Percentiles rank a stretch among this genome's conserved stretches.
Conservation (phyloP, 2,329 filamentous ascomycete species). For the Ophiostoma ips region DNA sequence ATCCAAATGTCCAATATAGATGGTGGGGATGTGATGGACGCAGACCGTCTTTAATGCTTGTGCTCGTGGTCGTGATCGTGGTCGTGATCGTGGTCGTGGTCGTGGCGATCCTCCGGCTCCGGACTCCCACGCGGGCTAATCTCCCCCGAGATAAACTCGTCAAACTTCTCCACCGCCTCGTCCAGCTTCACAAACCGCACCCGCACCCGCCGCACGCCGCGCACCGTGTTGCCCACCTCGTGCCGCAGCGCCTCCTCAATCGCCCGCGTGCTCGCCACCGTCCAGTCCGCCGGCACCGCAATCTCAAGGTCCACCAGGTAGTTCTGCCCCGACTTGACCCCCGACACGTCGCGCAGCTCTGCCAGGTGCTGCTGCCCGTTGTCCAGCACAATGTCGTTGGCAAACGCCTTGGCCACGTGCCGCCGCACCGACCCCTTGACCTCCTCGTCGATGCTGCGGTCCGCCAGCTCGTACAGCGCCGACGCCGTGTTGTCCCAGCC, state of each 20-base stretch:
- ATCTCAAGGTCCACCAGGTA: constrained; percentile 86
- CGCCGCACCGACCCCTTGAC: constrained; percentile 58
- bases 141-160: constrained; percentile 64
- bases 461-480: constrained; percentile 78
- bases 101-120: constrained; percentile 42
- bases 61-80: constrained; percentile 15
- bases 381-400: constrained; percentile 20
- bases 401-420: constrained; percentile 46
- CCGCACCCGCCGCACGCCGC: constrained; percentile 70
- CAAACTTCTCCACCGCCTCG: constrained; percentile 40
- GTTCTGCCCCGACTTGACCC: constrained; percentile 92
- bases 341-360: constrained; percentile 65
- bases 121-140: constrained; percentile 42
- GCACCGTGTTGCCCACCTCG: constrained; percentile 59
- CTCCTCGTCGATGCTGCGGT: constrained; percentile 76
- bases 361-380: constrained; percentile 45
- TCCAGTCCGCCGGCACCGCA: constrained; percentile 63
- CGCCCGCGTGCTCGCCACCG: constrained; percentile 52
- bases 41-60: constrained; percentile 6
- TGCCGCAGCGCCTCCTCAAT: constrained; percentile 64
- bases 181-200: constrained; percentile 70
- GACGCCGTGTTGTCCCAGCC: constrained; percentile 74
- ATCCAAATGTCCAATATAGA: no score
- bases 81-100: constrained; percentile 13
- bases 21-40: no score